A percentile compares a stretch with the other conserved stretches of the same genome.
These are phyloP conservation scores for Sanghuangporus baumii DNA, from an alignment of 1,284 basidiomycete species.

Conservation along the genomic window DNA sequence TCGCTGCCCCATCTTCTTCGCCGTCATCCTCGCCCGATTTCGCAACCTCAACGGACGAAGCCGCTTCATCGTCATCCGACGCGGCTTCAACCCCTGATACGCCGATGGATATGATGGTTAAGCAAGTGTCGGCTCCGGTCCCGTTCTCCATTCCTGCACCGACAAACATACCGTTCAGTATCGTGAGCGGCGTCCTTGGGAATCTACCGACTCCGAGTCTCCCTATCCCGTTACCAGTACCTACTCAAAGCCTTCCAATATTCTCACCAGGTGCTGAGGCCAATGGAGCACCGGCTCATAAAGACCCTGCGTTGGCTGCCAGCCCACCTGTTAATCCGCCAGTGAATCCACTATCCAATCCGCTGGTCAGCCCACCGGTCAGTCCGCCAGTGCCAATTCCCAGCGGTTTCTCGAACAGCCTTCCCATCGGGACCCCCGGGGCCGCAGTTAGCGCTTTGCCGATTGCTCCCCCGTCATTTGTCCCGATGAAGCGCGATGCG, in stretches of 20 bases:
- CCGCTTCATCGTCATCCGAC: background rate
- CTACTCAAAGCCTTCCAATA: background rate
- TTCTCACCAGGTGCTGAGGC: background rate
- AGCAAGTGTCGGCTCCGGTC: no score
- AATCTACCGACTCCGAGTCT: background rate
- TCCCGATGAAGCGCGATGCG: background rate
- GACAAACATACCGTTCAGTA: background rate
- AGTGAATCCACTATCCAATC: background rate
- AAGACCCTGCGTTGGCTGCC: background rate
- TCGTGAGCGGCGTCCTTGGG: background rate
- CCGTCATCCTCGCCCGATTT: conserved; percentile 11
- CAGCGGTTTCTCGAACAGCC: background rate
- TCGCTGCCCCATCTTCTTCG: conserved; percentile 11
- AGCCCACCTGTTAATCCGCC: background rate
- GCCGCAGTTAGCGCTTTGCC: background rate
- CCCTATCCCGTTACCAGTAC: background rate
- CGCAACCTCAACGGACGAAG: background rate
- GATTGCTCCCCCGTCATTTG: background rate
- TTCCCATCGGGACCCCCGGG: background rate
- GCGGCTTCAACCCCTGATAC: background rate
- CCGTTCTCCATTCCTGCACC: background rate
- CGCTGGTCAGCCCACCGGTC: background rate
- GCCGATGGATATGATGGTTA: background rate
- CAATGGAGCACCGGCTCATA: background rate
- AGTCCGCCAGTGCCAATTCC: background rate